Percentiles rank a stretch among this genome's conserved stretches.
phyloP scores from a whole-genome alignment of 2,329 filamentous ascomycete genomes.

The Zymoseptoria crescenta region DNA sequence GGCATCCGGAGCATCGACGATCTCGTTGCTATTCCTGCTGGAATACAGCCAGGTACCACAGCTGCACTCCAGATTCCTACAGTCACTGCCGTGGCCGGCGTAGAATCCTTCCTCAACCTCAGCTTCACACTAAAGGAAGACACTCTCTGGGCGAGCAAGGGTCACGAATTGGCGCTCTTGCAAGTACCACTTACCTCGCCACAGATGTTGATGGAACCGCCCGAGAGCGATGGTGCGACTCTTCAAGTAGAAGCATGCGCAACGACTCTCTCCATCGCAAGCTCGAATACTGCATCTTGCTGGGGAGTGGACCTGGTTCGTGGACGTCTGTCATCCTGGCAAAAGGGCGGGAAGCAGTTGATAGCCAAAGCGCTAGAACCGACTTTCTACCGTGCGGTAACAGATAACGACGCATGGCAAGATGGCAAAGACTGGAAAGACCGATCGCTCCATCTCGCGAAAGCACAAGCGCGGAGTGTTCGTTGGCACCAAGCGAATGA shows the following conservation, averaged over 20 bases:
- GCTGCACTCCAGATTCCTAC: conserved; percentile 13
- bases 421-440: conserved; percentile 51
- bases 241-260: conserved; percentile 3
- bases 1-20: conserved; percentile 3
- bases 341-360: conserved; percentile 16
- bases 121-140: conserved; percentile 29
- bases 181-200: conserved; percentile 25
- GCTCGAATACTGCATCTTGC: conserved; percentile 1
- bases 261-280: conserved; percentile 1
- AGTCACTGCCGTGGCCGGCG: not conserved
- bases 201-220: not conserved
- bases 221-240: not conserved
- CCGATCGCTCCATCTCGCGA: conserved; percentile 14
- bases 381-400: conserved; percentile 55
- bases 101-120: conserved; percentile 16
- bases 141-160: conserved; percentile 27
- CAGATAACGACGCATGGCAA: conserved; percentile 55
- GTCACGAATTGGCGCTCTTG: conserved; percentile 31
- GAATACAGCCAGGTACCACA: conserved; percentile 13
- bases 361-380: conserved; percentile 16
- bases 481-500: conserved; percentile 8
- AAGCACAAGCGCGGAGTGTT: conserved; percentile 11
- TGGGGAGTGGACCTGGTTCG: conserved; percentile 18
- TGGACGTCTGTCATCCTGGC: conserved; percentile 18
- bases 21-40: conserved; percentile 7